Percentiles rank a stretch among this genome's conserved stretches.
Conservation (phyloP, 768 basidiomycete genomes). For the Gymnopilus junonius region DNA sequence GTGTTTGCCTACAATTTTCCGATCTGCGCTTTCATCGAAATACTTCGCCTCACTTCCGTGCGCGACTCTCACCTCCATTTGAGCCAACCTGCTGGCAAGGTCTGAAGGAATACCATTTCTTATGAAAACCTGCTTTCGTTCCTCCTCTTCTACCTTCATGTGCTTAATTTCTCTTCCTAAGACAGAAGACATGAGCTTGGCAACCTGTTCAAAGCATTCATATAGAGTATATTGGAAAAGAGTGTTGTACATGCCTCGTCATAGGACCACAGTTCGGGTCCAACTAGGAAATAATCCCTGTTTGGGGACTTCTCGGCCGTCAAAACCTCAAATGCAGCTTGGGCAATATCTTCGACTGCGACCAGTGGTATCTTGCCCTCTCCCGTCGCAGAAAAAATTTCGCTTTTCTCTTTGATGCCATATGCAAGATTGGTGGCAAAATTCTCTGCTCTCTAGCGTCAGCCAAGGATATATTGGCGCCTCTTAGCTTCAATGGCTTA, state of each 20-base stretch:
- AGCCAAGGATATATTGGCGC: constrained; percentile 4
- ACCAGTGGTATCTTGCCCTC: constrained; percentile 7
- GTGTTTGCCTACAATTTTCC: neutral
- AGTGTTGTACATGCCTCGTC: constrained; percentile 23
- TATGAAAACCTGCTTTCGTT: neutral
- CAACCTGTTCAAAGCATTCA: neutral
- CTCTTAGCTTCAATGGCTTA: neutral
- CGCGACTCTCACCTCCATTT: neutral
- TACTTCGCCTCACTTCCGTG: neutral
- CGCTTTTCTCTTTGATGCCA: constrained; percentile 14
- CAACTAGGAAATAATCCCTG: constrained; percentile 25
- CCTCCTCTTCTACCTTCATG: neutral
- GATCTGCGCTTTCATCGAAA: neutral
- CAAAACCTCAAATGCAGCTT: constrained; percentile 11
- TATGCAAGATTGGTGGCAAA: constrained; percentile 12
- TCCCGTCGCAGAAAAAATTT: constrained; percentile 22
- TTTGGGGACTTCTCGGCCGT: constrained; percentile 16
- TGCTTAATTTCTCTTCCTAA: neutral
- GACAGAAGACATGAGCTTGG: neutral
- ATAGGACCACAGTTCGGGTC: constrained; percentile 32
- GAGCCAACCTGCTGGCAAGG: neutral
- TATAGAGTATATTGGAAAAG: neutral
- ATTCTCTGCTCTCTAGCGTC: constrained; percentile 24
- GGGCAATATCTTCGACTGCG: constrained; percentile 1
- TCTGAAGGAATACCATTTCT: neutral